Percentiles rank a stretch among this genome's conserved stretches.
These are phyloP conservation scores for Apiospora aurea DNA, from an alignment of 2,329 filamentous ascomycete species.

Conservation along the genomic window DNA sequence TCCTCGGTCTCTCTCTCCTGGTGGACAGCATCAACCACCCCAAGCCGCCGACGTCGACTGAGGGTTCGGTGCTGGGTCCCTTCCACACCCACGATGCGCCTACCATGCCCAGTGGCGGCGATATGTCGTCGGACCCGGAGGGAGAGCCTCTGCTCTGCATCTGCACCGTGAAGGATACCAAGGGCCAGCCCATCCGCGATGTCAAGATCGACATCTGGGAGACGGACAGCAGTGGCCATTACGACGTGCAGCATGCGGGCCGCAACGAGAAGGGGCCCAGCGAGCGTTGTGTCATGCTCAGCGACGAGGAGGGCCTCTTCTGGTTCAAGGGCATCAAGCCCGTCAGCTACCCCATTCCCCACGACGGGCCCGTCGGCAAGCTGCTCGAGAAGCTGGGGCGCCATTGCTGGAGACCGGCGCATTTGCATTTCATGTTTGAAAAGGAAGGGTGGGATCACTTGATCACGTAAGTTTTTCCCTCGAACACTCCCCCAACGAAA, in stretches of 20 bases:
- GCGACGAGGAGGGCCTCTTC: conserved; percentile 75
- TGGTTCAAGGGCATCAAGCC: conserved; percentile 88
- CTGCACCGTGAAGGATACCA: conserved; percentile 73
- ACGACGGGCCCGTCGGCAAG: conserved; percentile 83
- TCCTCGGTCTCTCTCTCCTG: conserved; percentile 79
- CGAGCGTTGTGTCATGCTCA: conserved; percentile 74
- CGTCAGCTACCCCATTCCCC: conserved; percentile 84
- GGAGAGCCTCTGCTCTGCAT: conserved; percentile 76
- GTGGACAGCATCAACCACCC: conserved; percentile 87
- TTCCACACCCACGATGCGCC: conserved; percentile 85
- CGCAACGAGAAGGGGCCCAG: conserved; percentile 64
- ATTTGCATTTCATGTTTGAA: conserved; percentile 91
- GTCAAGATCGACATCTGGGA: conserved; percentile 87
- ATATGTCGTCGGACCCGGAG: conserved; percentile 72
- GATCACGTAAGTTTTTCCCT: conserved; percentile 71
- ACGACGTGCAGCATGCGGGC: conserved; percentile 79
- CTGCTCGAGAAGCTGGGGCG: conserved; percentile 70
- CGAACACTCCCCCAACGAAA: conserved; percentile 23
- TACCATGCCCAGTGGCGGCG: conserved; percentile 59
- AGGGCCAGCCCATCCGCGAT: conserved; percentile 66
- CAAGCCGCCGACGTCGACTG: conserved; percentile 72
- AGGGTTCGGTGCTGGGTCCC: conserved; percentile 81
- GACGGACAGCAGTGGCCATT: conserved; percentile 80
- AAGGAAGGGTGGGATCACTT: conserved; percentile 80
- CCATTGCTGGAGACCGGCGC: conserved; percentile 79